Percentiles rank a stretch among this genome's conserved stretches.
These are phyloP conservation scores for Tilletia setariae DNA, from an alignment of 1,284 basidiomycete species.

Conservation along the genomic window DNA sequence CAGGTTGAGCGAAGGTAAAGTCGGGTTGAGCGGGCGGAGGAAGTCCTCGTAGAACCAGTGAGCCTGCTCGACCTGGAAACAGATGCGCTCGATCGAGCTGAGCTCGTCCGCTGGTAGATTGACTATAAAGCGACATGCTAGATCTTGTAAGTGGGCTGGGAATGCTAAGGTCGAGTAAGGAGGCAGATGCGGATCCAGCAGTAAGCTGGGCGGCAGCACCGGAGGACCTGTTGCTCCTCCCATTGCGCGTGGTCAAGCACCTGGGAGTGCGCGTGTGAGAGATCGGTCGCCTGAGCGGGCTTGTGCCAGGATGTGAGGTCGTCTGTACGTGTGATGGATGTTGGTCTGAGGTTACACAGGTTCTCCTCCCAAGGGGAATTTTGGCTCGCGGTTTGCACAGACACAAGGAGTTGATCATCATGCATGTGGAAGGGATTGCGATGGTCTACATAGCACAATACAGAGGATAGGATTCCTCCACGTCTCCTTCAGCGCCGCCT, in stretches of 20 bases:
- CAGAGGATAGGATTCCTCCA: too few relatives aligned
- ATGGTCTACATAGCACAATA: too few relatives aligned
- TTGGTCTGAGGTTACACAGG: too few relatives aligned
- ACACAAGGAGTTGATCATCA: too few relatives aligned
- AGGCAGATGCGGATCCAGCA: constrained; percentile 5
- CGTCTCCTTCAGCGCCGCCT: background rate
- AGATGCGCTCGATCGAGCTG: constrained; percentile 83
- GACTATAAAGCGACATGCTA: constrained; percentile 76
- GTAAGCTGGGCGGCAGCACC: constrained; percentile 3
- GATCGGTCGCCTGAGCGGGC: too few relatives aligned
- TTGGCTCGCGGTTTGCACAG: too few relatives aligned
- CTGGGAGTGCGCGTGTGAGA: background rate
- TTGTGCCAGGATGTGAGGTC: background rate
- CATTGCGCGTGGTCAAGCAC: background rate
- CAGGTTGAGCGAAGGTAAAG: constrained; percentile 71
- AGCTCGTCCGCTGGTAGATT: constrained; percentile 94
- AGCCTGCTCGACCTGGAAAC: constrained; percentile 99
- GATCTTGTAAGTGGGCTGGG: constrained; percentile 54
- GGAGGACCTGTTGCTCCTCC: constrained; percentile 5
- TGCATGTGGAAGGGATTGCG: too few relatives aligned
- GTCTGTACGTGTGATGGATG: background rate
- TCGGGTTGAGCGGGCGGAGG: constrained; percentile 75
- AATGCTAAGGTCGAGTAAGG: constrained; percentile 29
- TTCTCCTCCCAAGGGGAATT: too few relatives aligned
- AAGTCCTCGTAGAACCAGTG: constrained; percentile 99